These are phyloP conservation scores for Solanum raphanifolium DNA, from an alignment of 257 asterid genomes.

Conservation along the genomic window DNA sequence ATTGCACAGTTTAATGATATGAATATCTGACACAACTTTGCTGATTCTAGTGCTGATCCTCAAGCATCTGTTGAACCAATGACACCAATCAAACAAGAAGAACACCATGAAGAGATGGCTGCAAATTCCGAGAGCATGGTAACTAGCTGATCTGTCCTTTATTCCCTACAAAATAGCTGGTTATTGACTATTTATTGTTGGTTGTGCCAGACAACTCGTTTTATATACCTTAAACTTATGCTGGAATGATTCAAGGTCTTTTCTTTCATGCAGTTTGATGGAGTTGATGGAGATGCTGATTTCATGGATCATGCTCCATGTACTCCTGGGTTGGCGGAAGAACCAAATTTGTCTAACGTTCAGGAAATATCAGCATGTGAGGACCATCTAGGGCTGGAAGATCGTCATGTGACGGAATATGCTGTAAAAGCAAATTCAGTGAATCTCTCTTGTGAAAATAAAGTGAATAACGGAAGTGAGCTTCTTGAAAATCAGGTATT, in stretches of 20 bases:
- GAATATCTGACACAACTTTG: conserved; percentile 6
- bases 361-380: conserved; percentile 81
- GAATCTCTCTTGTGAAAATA: conserved; percentile 15
- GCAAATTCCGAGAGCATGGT: conserved; percentile 39
- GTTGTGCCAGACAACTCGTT: neutral
- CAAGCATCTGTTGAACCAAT: conserved; percentile 50
- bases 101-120: conserved; percentile 31
- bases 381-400: conserved; percentile 67
- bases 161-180: neutral
- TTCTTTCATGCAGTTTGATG: conserved; percentile 32
- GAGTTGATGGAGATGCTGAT: conserved; percentile 35
- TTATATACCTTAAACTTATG: neutral
- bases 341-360: conserved; percentile 60
- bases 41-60: conserved; percentile 57
- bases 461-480: conserved; percentile 16
- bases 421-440: conserved; percentile 21
- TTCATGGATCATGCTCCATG: conserved; percentile 84
- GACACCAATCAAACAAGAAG: conserved; percentile 51
- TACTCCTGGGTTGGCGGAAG: conserved; percentile 87
- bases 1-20: neutral
- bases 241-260: neutral
- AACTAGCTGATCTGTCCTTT: conserved; percentile 1
- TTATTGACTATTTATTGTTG: neutral
- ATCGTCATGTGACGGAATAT: conserved; percentile 33
- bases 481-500: conserved; percentile 25